Evolutionary conservation across 2,329 filamentous ascomycete species (phyloP), one percentile per base, ranked within the genome.

Genomic region (Orbilia javanica): DNA sequence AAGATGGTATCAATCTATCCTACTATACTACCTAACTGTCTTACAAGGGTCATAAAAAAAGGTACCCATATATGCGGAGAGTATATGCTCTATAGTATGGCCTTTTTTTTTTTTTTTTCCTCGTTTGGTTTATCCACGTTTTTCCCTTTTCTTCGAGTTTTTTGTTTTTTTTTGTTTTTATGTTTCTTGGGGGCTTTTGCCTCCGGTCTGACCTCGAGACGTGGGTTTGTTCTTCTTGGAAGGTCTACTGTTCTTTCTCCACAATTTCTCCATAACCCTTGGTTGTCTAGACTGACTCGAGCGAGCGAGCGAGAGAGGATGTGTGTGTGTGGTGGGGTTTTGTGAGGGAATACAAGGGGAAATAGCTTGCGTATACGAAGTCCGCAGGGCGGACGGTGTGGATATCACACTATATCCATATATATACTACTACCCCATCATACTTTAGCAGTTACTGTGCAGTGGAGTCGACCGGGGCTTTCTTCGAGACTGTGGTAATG

Each of bases 241-340:
- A 22, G 20, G 15, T 18, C 15, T 18, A 44, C n/a, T 34, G 20
- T 10, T 39, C n/a, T n/a, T 67, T 52, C 70, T 74, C 63, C 63
- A 63, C 70, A 64, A 63, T 73, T 73, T 57, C 44, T 63, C 53
- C 67, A 71, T 27, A 42, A n/a, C 34, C n/a, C 5, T n/a, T 20
- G 34, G 4, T 18, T 34, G 36, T 2, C 36, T 36, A 11, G 34
- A 8, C 34, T 42, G 34, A 42, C 34, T 42, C 34, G 55, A 36
- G 29, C 2, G 5, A 36, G 18, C 0, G 6, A 29, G 46, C 25
- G n/a, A n/a, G n/a, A n/a, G n/a, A n/a, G n/a, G n/a, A n/a, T n/a
- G n/a, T n/a, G n/a, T n/a, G n/a, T n/a, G n/a, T n/a, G n/a, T n/a
- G 7, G 52, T 39, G 52, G 52, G 18, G 55, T 60, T 42, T 25